A percentile compares a stretch with the other conserved stretches of the same genome.
Evolutionary conservation across 352 stramenopile species (phyloP).

Genomic region (Phytopythium montanum): DNA sequence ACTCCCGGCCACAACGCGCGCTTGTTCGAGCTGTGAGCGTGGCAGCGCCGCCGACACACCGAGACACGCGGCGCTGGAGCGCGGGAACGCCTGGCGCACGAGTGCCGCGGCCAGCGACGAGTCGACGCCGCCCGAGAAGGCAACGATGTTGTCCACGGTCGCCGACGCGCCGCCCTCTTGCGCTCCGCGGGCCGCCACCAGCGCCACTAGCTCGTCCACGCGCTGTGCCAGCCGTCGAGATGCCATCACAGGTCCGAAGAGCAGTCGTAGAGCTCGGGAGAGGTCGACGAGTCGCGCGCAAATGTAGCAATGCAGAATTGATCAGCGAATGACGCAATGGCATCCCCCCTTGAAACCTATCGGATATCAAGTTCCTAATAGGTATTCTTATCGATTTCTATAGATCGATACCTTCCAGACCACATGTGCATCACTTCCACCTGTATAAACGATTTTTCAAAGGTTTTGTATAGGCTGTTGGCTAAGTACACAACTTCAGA

Average conservation of each 20-base stretch:
- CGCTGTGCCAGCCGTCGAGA: background rate
- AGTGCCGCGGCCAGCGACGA: slow-evolving; percentile 92
- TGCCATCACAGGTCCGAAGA: background rate
- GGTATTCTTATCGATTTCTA: too few relatives aligned
- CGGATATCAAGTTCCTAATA: too few relatives aligned
- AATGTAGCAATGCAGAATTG: too few relatives aligned
- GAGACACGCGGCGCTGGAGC: slow-evolving; percentile 85
- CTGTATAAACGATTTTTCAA: too few relatives aligned
- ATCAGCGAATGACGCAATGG: too few relatives aligned
- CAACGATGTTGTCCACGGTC: slow-evolving; percentile 69
- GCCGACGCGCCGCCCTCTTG: background rate
- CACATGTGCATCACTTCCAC: too few relatives aligned
- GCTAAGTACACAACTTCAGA: too few relatives aligned
- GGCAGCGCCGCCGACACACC: slow-evolving; percentile 92
- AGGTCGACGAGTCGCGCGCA: too few relatives aligned
- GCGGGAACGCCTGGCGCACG: slow-evolving; percentile 81
- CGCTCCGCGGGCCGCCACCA: slow-evolving; percentile 31
- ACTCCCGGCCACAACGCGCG: slow-evolving; percentile 72
- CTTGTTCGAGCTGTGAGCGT: slow-evolving; percentile 82
- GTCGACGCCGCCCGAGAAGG: slow-evolving; percentile 96
- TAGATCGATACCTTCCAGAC: too few relatives aligned
- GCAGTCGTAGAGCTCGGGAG: background rate
- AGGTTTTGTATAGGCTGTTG: too few relatives aligned
- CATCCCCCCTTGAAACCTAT: too few relatives aligned
- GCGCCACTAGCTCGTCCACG: slow-evolving; percentile 35